Evolutionary conservation across 768 basidiomycete species (phyloP).

Genomic region (Auriscalpium microsporum): DNA sequence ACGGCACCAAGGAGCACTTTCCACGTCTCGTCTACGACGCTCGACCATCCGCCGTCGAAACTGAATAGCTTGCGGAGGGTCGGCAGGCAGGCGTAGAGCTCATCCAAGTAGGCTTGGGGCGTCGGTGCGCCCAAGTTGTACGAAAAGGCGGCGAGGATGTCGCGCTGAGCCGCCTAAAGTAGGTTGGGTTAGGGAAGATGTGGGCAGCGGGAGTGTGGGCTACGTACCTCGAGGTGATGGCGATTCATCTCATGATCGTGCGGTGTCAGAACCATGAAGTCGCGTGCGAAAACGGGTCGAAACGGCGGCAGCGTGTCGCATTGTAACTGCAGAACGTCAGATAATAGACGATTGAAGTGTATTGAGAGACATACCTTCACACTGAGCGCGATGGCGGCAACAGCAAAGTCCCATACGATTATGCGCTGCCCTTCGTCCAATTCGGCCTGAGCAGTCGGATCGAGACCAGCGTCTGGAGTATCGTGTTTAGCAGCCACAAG

Average conservation of each 20-base stretch:
- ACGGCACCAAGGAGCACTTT: constrained; percentile 5
- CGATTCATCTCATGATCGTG: constrained; percentile 4
- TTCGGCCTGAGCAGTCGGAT: background rate
- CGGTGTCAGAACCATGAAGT: constrained; percentile 10
- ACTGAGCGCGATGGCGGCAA: constrained; percentile 11
- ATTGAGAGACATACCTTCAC: constrained; percentile 11
- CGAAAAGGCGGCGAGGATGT: constrained; percentile 7
- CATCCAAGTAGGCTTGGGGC: constrained; percentile 10
- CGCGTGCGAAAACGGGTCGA: constrained; percentile 8
- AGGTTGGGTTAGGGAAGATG: background rate
- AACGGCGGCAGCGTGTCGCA: constrained; percentile 9
- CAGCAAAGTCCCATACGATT: constrained; percentile 11
- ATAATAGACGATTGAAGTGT: background rate
- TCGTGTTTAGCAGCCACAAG: background rate
- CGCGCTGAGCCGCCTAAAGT: constrained; percentile 6
- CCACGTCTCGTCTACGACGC: constrained; percentile 6
- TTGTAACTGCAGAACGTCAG: constrained; percentile 3
- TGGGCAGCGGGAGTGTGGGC: background rate
- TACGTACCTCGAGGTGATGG: constrained; percentile 12
- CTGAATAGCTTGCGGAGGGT: constrained; percentile 2
- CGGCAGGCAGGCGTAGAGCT: constrained; percentile 6
- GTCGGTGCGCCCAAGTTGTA: constrained; percentile 10
- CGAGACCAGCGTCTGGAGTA: background rate
- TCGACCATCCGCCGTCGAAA: constrained; percentile 2
- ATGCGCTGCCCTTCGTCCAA: background rate